A percentile compares a stretch with the other conserved stretches of the same genome.
phyloP scores from a whole-genome alignment of 2,329 filamentous ascomycete genomes.

The Colletotrichum costaricense region DNA sequence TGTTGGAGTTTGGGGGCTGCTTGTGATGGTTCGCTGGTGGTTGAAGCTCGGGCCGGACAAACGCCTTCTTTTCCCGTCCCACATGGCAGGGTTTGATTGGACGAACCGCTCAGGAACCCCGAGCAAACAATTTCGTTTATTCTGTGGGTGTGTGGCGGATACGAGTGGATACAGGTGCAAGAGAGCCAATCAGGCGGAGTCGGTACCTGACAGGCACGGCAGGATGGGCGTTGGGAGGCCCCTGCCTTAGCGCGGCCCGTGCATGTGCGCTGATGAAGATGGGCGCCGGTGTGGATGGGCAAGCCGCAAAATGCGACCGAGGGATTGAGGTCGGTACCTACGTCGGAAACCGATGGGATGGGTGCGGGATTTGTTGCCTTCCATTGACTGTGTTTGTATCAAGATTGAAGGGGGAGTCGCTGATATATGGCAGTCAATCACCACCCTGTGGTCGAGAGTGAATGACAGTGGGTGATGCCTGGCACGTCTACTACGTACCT shows the following conservation, averaged over 20 bases:
- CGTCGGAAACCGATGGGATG: neutral
- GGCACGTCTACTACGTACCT: no score
- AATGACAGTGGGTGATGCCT: no score
- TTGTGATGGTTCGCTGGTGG: neutral
- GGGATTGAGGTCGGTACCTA: neutral
- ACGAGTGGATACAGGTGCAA: neutral
- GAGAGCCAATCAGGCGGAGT: constrained; percentile 13
- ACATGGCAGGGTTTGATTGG: constrained; percentile 13
- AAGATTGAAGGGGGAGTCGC: no score
- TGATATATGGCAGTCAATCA: no score
- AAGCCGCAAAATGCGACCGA: neutral
- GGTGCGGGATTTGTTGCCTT: constrained; percentile 13
- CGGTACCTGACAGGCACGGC: constrained; percentile 21
- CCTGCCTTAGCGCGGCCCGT: constrained; percentile 24
- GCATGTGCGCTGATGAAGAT: constrained; percentile 32
- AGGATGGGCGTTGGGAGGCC: constrained; percentile 6
- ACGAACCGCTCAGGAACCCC: constrained; percentile 12
- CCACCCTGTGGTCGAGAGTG: no score
- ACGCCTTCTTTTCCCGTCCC: neutral
- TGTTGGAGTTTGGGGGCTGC: constrained; percentile 25
- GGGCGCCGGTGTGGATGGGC: constrained; percentile 33
- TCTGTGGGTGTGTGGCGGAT: constrained; percentile 5
- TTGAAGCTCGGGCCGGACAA: constrained; percentile 22
- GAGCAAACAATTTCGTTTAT: constrained; percentile 34
- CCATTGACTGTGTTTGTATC: no score